Conservation (phyloP, 331 rosid genomes). For the Telfairia occidentalis region DNA sequence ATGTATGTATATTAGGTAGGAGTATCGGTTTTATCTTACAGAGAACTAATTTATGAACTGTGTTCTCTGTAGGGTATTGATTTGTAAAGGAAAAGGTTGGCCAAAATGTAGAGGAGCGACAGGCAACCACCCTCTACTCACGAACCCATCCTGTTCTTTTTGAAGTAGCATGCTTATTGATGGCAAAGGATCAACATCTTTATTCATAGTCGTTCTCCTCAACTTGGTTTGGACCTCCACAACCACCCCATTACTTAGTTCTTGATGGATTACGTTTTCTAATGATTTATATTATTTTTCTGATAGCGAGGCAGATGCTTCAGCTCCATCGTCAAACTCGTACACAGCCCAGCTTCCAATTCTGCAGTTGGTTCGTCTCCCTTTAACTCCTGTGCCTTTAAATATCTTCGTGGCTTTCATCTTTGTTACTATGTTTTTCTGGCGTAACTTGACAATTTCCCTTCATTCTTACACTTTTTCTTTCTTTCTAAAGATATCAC, state of each 20-base stretch:
- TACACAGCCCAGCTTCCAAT: too few species aligned
- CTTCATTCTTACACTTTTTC: not conserved
- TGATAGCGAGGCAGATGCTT: not conserved
- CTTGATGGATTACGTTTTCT: not conserved
- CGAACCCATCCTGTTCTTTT: not conserved
- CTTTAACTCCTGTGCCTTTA: too few species aligned
- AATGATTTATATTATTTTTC: not conserved
- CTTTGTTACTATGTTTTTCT: too few species aligned
- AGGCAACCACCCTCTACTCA: not conserved
- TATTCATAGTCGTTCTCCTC: not conserved
- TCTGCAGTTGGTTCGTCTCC: too few species aligned
- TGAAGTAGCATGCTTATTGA: not conserved
- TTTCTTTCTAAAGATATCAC: not conserved
- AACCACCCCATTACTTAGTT: not conserved
- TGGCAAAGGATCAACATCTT: not conserved
- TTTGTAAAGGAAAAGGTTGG: not conserved
- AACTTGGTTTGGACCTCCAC: not conserved
- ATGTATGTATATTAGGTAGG: not conserved
- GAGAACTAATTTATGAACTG: not conserved
- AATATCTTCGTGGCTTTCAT: not conserved
- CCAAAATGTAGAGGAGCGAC: not conserved
- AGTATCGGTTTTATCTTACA: not conserved
- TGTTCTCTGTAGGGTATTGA: not conserved
- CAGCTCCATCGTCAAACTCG: not conserved
- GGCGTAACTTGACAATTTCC: not conserved